Conservation (phyloP, 1,139 yeast genomes). For the Saccharomyces hybrid region DNA sequence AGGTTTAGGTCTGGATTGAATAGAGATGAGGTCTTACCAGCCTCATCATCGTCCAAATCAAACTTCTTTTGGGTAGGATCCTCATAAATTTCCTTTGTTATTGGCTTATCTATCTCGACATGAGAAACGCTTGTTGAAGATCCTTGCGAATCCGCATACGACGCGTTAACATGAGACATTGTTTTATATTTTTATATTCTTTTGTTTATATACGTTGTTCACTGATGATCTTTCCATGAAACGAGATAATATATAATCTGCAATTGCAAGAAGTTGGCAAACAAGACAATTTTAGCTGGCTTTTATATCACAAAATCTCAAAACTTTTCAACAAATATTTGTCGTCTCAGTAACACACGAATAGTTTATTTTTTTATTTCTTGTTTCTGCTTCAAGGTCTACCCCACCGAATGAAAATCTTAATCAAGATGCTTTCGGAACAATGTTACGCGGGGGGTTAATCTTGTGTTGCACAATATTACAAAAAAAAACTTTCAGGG, state of each 20-base stretch:
- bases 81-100: constrained; percentile 2
- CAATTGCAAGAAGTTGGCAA: not conserved
- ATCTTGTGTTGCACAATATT: not conserved
- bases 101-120: constrained; percentile 3
- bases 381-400: not conserved
- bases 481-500: not conserved
- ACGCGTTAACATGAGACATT: not conserved
- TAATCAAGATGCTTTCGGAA: not conserved
- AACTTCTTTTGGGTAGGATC: constrained; percentile 7
- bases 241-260: not conserved
- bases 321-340: not conserved
- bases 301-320: not conserved
- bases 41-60: constrained; percentile 6
- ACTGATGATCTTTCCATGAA: not conserved
- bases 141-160: constrained; percentile 1
- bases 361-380: not conserved
- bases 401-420: not conserved
- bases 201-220: not conserved
- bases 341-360: not conserved
- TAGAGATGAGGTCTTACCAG: constrained; percentile 2
- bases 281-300: not conserved
- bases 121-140: constrained; percentile 6
- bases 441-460: not conserved
- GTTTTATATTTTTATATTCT: not conserved
- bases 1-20: constrained; percentile 5